Conservation (phyloP, 495 filamentous ascomycete species). For the Trypethelium eluteriae region DNA sequence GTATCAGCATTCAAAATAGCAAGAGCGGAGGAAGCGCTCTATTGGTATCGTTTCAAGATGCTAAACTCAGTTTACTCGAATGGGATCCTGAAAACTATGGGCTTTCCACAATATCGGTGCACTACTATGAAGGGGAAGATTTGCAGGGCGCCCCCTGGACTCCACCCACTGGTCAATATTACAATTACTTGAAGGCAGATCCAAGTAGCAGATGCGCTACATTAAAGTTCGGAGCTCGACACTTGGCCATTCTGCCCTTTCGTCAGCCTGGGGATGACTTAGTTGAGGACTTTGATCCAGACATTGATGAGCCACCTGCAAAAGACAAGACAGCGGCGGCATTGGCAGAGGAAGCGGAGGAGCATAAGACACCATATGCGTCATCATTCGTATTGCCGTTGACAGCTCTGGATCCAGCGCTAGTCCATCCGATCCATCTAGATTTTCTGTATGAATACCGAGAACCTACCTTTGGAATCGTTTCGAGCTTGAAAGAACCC, state of each 20-base stretch:
- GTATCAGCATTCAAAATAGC: slow-evolving; percentile 59
- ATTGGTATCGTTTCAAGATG: slow-evolving; percentile 75
- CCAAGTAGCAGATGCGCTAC: slow-evolving; percentile 87
- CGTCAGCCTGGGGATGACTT: slow-evolving; percentile 77
- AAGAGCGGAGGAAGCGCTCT: slow-evolving; percentile 81
- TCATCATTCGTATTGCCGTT: slow-evolving; percentile 87
- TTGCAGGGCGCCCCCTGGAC: slow-evolving; percentile 67
- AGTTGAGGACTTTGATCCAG: slow-evolving; percentile 80
- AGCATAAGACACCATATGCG: slow-evolving; percentile 66
- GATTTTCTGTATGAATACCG: slow-evolving; percentile 94
- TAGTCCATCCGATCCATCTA: slow-evolving; percentile 82
- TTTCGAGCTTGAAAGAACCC: slow-evolving; percentile 65
- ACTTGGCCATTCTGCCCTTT: slow-evolving; percentile 90
- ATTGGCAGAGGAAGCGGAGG: slow-evolving; percentile 23
- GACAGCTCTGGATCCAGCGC: slow-evolving; percentile 74
- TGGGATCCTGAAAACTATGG: slow-evolving; percentile 78
- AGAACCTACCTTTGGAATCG: slow-evolving; percentile 91
- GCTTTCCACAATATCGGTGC: slow-evolving; percentile 82
- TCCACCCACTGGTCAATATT: slow-evolving; percentile 56
- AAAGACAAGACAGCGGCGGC: slow-evolving; percentile 15
- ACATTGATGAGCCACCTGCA: slow-evolving; percentile 51
- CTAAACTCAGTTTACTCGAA: slow-evolving; percentile 84
- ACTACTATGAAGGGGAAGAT: slow-evolving; percentile 96
- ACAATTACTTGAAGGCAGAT: slow-evolving; percentile 77
- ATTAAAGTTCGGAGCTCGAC: slow-evolving; percentile 80